Evolutionary conservation across 1,284 basidiomycete species (phyloP), one percentile per base, ranked within the genome.

Genomic region (Ustilago crameri): DNA sequence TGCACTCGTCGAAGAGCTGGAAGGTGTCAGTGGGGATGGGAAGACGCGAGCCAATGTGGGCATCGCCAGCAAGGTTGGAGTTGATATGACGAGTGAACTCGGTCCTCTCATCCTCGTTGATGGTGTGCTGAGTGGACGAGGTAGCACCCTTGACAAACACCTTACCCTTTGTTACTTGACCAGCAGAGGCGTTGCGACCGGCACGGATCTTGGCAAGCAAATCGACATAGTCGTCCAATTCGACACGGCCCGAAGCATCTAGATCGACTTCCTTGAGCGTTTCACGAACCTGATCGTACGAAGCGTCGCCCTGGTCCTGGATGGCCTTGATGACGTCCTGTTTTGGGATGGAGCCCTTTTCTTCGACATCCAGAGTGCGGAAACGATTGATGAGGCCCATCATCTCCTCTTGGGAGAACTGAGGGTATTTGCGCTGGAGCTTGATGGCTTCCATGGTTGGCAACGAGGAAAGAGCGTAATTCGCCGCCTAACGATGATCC

Each of bases 1-100:
- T 89, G 84, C 91, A 92, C 84, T 98, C 95, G 84, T 99, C 96
- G 78, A 98, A 98, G 58, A 99, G 88, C 81, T 99, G 96, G 93
- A 98, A 97, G 23, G 93, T 98, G 73, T 93, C 88, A n/a, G 93
- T 95, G 0, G 95, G 94, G 75, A 98, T 95, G 12, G 95, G 95
- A 60, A 95, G 88, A 40, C 93, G 88, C 63, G 87, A 85, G 20
- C 90, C 91, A 49, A 98, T 87, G 84, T 97, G 94, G 18, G 88
- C 83, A 82, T 98, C 96, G 51, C 92, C 93, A 75, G 91, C 92
- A 51, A 98, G 89, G 37, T 95, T 90, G 76, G 88, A 86, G 84
- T 98, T 98, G 86, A 98, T 98, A 85, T 98, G 95, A 82, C 93
- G 91, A 24, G 95, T 98, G 85, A 98, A 98, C 81, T 96, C 95